Conservation (phyloP, 257 asterid species). For the Pogostemon cablin region DNA sequence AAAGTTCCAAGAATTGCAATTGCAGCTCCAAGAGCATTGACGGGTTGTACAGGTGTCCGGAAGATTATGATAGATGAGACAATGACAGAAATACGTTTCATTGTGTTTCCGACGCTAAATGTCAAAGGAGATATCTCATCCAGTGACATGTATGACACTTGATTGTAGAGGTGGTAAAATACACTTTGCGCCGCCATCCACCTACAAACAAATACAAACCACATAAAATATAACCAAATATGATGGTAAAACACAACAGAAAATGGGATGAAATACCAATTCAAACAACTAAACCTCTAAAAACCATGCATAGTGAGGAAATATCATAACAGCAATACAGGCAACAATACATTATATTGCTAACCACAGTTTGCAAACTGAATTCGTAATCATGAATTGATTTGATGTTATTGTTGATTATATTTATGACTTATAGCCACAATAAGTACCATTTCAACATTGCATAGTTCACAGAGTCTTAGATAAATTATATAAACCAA, state of each 20-base stretch:
- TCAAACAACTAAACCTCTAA: slow-evolving; percentile 12
- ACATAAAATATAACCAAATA: slow-evolving; percentile 31
- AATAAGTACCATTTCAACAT: neutral
- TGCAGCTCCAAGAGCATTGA: slow-evolving; percentile 99
- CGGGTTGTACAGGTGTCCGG: slow-evolving; percentile 86
- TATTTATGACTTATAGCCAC: neutral
- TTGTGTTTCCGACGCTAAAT: slow-evolving; percentile 91
- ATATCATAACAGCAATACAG: neutral
- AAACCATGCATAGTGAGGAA: neutral
- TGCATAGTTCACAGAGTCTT: neutral
- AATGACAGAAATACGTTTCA: slow-evolving; percentile 94
- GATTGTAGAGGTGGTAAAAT: slow-evolving; percentile 94
- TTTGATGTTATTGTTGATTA: neutral
- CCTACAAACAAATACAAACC: slow-evolving; percentile 52
- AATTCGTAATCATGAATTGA: neutral
- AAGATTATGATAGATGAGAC: slow-evolving; percentile 93
- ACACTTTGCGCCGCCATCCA: slow-evolving; percentile 97
- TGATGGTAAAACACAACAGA: slow-evolving; percentile 20
- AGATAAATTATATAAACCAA: slow-evolving; percentile 7
- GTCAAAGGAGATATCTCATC: slow-evolving; percentile 98
- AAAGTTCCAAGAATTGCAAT: slow-evolving; percentile 91
- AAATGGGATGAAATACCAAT: slow-evolving; percentile 4
- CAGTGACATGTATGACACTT: slow-evolving; percentile 94
- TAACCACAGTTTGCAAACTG: neutral
- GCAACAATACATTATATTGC: neutral